Evolutionary conservation across 2,329 filamentous ascomycete species (phyloP), one percentile per base, ranked within the genome.

Genomic region (Trichoderma sp.): DNA sequence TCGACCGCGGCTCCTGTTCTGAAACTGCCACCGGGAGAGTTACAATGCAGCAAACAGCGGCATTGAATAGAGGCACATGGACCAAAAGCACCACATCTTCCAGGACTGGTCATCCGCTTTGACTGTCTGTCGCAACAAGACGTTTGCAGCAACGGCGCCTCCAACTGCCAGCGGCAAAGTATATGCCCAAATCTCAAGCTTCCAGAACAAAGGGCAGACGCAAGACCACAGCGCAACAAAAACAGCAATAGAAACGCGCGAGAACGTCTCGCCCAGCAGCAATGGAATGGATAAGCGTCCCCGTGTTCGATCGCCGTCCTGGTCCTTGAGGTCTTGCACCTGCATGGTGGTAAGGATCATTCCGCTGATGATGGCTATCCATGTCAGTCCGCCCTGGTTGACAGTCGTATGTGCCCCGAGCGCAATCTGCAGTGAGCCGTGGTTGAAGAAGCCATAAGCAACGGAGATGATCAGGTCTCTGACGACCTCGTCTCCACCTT

Each of bases 271-370:
- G 3, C 70, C 69, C 11, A 70, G 34, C 10, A 69, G 34, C 49
- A 72, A 46, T 13, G 69, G 69, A 14, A 70, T 28, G 6, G 73
- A 73, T 49, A 66, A 32, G 4, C 73, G 66, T 21, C 68, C 69
- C 14, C 71, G 67, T 8, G 54, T 43, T 28, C 43, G 28, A 49
- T 75, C 73, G 1, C 73, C 73, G 34, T 64, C 70, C 56, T 70
- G 58, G 43, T 75, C 73, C 24, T 70, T 70, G 46, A 75, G 46
- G 56, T 75, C 73, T 56, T 73, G 72, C 21, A 70, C 60, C 13
- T 73, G 71, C 32, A 75, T 73, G 13, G 73, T 75, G 51, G 70
- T 72, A n/a, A 74, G 68, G 63, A 73, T 69, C 58, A 73, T 54
- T 21, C 30, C 66, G 18, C 59, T 49, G 55, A 71, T 66, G 54